Conservation (phyloP, 164 flowering plant species). For the Liquidambar formosana region DNA sequence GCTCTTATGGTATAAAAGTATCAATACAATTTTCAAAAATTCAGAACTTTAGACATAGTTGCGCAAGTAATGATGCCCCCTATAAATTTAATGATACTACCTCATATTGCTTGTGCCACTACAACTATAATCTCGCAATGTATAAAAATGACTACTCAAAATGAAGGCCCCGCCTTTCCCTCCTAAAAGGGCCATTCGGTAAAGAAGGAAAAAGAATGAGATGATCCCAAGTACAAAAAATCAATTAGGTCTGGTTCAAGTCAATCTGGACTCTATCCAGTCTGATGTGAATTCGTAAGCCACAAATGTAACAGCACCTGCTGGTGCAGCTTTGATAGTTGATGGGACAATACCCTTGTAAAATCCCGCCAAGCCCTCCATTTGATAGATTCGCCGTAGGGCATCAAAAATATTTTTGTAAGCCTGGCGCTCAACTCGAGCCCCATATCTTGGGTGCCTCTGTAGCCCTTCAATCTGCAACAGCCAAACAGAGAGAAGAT, state of each 20-base stretch:
- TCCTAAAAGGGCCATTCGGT: no score
- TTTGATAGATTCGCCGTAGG: slow-evolving; percentile 43
- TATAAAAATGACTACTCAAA: no score
- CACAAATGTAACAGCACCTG: slow-evolving; percentile 97
- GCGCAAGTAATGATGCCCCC: no score
- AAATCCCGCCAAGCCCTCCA: slow-evolving; percentile 83
- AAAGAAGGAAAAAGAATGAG: no score
- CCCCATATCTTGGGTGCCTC: slow-evolving; percentile 93
- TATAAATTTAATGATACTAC: no score
- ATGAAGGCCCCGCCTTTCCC: no score
- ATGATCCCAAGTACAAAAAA: no score
- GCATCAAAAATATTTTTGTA: slow-evolving; percentile 82
- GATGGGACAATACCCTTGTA: slow-evolving; percentile 96
- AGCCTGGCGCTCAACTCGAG: slow-evolving; percentile 69
- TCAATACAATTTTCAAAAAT: no score
- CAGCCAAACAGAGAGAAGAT: neutral
- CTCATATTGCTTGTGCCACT: no score
- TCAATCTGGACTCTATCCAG: slow-evolving; percentile 56
- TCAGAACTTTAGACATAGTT: no score
- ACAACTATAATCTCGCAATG: no score
- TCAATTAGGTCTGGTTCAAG: slow-evolving; percentile 5
- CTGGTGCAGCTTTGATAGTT: slow-evolving; percentile 94
- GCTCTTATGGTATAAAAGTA: no score
- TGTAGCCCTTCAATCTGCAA: slow-evolving; percentile 85
- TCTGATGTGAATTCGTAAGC: slow-evolving; percentile 75